Conservation (phyloP, 2,329 filamentous ascomycete species). For the Clarireedia hainanense region DNA sequence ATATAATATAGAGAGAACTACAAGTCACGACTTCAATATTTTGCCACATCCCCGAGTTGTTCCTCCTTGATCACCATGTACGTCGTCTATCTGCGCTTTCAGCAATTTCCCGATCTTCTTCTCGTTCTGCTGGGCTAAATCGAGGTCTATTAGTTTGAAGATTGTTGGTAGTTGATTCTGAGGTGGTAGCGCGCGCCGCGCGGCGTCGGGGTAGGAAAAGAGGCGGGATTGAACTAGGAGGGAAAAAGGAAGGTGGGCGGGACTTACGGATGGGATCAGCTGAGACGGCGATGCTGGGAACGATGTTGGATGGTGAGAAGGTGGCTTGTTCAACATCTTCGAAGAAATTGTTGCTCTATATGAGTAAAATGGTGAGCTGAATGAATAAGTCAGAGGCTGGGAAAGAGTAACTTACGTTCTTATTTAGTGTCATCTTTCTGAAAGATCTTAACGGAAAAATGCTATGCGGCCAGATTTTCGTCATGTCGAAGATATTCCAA, state of each 20-base stretch:
- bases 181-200: conserved; percentile 45
- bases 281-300: conserved; percentile 38
- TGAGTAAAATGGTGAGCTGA: too few relatives aligned
- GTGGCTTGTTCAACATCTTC: conserved; percentile 60
- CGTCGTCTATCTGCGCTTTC: too few relatives aligned
- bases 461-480: conserved; percentile 44
- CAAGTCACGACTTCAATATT: too few relatives aligned
- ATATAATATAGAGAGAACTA: too few relatives aligned
- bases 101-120: too few relatives aligned
- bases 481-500: conserved; percentile 46
- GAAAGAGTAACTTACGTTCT: conserved; percentile 32
- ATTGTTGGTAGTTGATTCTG: conserved; percentile 48
- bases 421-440: conserved; percentile 40
- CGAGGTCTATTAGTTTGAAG: too few relatives aligned
- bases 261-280: background rate
- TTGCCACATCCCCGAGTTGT: too few relatives aligned
- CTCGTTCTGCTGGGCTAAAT: too few relatives aligned
- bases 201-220: conserved; percentile 48
- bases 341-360: conserved; percentile 42
- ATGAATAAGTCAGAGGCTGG: too few relatives aligned
- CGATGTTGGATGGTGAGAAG: conserved; percentile 57
- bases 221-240: conserved; percentile 40
- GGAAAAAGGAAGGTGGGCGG: background rate
- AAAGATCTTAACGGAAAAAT: conserved; percentile 39
- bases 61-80: too few relatives aligned